Conservation (phyloP, 2,329 filamentous ascomycete species). For the Shiraia sp. region DNA sequence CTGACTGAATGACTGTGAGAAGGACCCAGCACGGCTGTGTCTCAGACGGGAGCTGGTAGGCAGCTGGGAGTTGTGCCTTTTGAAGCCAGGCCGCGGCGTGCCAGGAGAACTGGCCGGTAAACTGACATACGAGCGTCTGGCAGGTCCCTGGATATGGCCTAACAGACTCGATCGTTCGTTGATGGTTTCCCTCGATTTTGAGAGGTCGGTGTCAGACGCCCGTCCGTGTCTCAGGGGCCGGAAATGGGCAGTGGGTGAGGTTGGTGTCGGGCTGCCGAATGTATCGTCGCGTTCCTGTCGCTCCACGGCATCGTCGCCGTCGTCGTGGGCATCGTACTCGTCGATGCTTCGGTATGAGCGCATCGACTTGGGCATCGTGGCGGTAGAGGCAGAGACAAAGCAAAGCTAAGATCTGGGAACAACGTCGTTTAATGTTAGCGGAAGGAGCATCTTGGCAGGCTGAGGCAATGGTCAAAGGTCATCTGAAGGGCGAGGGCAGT, state of each 20-base stretch:
- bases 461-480: conserved; percentile 23
- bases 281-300: conserved; percentile 36
- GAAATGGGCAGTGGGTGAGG: conserved; percentile 38
- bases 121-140: conserved; percentile 48
- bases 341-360: conserved; percentile 42
- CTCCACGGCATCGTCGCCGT: conserved; percentile 39
- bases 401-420: conserved; percentile 1
- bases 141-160: conserved; percentile 39
- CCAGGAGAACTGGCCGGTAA: conserved; percentile 44
- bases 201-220: conserved; percentile 42
- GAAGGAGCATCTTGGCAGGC: conserved; percentile 9
- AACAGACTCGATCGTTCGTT: conserved; percentile 56
- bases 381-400: background rate
- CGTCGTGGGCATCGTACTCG: conserved; percentile 39
- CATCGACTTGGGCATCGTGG: conserved; percentile 42
- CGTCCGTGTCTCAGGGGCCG: conserved; percentile 33
- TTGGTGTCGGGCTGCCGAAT: conserved; percentile 38
- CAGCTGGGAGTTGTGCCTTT: conserved; percentile 43
- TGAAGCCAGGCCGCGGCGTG: conserved; percentile 48
- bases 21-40: conserved; percentile 38
- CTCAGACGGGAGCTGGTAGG: conserved; percentile 36
- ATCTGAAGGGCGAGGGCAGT: conserved; percentile 29
- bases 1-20: conserved; percentile 43
- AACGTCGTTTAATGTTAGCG: conserved; percentile 12
- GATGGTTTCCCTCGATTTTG: conserved; percentile 34